Conservation (phyloP, 1,139 yeast genomes). For the Magnusiomyces sp. region DNA sequence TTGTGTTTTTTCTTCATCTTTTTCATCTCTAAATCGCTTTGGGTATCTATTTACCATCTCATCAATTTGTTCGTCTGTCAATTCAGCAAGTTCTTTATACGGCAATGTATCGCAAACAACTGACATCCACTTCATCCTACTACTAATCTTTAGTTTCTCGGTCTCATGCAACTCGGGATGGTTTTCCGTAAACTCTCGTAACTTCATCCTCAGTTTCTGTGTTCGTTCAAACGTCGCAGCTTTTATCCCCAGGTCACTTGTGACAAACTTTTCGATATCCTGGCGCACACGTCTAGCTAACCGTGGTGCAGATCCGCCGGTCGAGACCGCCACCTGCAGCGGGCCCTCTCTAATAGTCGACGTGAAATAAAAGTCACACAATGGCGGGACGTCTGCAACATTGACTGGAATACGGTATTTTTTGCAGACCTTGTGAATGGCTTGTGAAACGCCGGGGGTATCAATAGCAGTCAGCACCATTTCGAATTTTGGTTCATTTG, state of each 20-base stretch:
- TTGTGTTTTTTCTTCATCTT: no score
- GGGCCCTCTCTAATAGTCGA: constrained; percentile 71
- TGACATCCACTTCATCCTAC: constrained; percentile 68
- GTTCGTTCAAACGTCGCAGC: constrained; percentile 54
- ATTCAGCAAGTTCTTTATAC: constrained; percentile 50
- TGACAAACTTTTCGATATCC: constrained; percentile 40
- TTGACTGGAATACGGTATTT: constrained; percentile 52
- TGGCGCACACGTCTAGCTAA: constrained; percentile 60
- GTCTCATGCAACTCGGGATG: constrained; percentile 6
- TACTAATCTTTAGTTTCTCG: constrained; percentile 43
- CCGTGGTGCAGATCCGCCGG: constrained; percentile 78
- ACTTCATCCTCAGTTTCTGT: constrained; percentile 46
- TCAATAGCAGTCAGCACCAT: constrained; percentile 71
- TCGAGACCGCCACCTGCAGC: constrained; percentile 72
- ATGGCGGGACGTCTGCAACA: constrained; percentile 75
- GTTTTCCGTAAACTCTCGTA: constrained; percentile 36
- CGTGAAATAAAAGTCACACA: constrained; percentile 84
- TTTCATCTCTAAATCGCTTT: no score
- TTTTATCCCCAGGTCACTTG: constrained; percentile 28
- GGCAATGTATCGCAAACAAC: constrained; percentile 53
- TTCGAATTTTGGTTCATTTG: constrained; percentile 37
- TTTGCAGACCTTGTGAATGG: constrained; percentile 55
- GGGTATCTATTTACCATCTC: background rate
- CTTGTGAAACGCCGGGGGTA: constrained; percentile 52
- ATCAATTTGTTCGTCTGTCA: constrained; percentile 16